Conservation (phyloP, 306 rosid genomes). For the Alnus glutinosa region DNA sequence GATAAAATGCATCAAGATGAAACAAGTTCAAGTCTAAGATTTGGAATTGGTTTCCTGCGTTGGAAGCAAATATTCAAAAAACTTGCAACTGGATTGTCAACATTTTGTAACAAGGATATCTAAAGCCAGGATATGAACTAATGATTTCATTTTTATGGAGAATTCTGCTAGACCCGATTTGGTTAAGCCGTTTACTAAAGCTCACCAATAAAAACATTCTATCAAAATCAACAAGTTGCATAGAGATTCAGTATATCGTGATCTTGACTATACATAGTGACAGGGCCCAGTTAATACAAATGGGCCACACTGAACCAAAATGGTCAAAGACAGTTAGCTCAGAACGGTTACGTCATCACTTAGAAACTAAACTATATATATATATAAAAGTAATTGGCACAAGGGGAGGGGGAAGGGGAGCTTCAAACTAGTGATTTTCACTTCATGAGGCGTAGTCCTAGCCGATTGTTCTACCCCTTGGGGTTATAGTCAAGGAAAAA, state of each 20-base stretch:
- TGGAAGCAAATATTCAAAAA: neutral
- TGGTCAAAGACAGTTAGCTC: neutral
- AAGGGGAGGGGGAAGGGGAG: too few relatives aligned
- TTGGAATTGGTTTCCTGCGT: neutral
- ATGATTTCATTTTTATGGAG: neutral
- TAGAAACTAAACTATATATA: neutral
- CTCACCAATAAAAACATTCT: neutral
- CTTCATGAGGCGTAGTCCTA: too few relatives aligned
- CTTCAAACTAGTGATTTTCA: too few relatives aligned
- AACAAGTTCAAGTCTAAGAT: conserved; percentile 5
- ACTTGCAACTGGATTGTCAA: conserved; percentile 5
- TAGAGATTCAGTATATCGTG: neutral
- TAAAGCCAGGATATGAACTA: neutral
- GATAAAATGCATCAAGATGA: conserved; percentile 8
- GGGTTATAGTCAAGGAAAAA: neutral
- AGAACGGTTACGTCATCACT: neutral
- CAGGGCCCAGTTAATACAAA: neutral
- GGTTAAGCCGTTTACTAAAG: neutral
- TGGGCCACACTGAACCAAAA: neutral
- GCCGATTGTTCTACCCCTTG: too few relatives aligned
- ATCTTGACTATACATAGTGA: neutral
- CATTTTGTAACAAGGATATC: neutral
- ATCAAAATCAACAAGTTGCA: neutral
- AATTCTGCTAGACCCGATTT: neutral
- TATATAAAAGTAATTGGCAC: too few relatives aligned